A percentile compares a stretch with the other conserved stretches of the same genome.
These are phyloP conservation scores for Boletus rex-veris DNA, from an alignment of 768 basidiomycete species.

Conservation along the genomic window DNA sequence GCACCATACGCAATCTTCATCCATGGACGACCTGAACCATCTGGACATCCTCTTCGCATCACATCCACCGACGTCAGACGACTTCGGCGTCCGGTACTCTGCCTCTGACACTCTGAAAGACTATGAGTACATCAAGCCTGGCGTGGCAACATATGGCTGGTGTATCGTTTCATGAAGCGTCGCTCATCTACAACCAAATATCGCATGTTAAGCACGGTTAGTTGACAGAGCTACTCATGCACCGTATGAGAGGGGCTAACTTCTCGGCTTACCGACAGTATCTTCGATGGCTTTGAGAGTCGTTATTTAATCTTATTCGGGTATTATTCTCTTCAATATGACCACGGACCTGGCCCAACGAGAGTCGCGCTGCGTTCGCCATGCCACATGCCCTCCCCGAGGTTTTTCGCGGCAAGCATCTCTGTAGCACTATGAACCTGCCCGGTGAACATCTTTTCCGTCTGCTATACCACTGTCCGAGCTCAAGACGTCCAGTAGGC, in stretches of 20 bases:
- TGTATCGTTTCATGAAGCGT: conserved; percentile 7
- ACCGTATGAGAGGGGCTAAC: not conserved
- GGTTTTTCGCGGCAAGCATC: conserved; percentile 6
- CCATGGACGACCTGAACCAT: conserved; percentile 9
- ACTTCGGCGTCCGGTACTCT: not conserved
- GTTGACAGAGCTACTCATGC: not conserved
- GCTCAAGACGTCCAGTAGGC: conserved; percentile 37
- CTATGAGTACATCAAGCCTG: not conserved
- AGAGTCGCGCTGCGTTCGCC: not conserved
- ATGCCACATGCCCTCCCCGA: conserved; percentile 6
- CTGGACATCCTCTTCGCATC: not conserved
- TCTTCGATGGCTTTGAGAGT: conserved; percentile 8
- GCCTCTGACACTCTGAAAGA: not conserved
- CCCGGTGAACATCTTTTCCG: conserved; percentile 23
- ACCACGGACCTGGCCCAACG: not conserved
- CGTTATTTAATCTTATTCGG: conserved; percentile 11
- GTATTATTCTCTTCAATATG: conserved; percentile 1
- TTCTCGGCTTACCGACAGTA: not conserved
- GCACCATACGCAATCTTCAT: not conserved
- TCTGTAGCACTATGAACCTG: conserved; percentile 7
- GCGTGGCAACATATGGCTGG: not conserved
- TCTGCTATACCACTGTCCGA: not conserved
- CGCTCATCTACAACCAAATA: not conserved
- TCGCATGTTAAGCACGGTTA: not conserved
- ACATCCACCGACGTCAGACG: not conserved